Percentiles rank a stretch among this genome's conserved stretches.
Evolutionary conservation across 345 rosid genomes (phyloP).

Genomic region (Gossypium herbaceum): DNA sequence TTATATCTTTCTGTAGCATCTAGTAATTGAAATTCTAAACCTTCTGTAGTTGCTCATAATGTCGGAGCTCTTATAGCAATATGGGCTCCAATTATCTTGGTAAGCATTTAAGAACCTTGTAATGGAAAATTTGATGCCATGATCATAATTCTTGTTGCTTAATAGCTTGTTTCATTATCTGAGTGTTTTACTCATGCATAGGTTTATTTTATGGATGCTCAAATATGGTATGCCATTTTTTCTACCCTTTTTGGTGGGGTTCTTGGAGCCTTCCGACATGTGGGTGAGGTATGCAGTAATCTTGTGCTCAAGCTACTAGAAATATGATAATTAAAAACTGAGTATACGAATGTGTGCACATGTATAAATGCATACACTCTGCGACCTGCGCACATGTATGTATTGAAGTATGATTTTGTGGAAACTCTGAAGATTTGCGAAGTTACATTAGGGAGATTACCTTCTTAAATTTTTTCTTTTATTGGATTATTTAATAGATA

Average conservation of each 20-base stretch:
- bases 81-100: slow-evolving; percentile 92
- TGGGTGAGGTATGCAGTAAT: slow-evolving; percentile 77
- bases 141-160: not conserved
- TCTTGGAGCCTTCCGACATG: slow-evolving; percentile 90
- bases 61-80: slow-evolving; percentile 82
- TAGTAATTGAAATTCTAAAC: slow-evolving; percentile 24
- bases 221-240: slow-evolving; percentile 98
- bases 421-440: not conserved
- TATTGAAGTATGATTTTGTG: not conserved
- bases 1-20: slow-evolving; percentile 5
- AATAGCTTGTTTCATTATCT: not conserved
- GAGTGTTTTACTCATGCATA: slow-evolving; percentile 25
- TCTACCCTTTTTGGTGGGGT: slow-evolving; percentile 93
- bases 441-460: slow-evolving; percentile 11
- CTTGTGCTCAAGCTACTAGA: slow-evolving; percentile 11
- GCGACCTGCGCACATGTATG: not conserved
- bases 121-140: not conserved
- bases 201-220: slow-evolving; percentile 94
- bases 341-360: not conserved
- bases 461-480: slow-evolving; percentile 16
- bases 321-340: not conserved
- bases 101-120: slow-evolving; percentile 26
- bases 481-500: slow-evolving; percentile 47
- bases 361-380: not conserved
- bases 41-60: slow-evolving; percentile 61